Base-by-base conservation (phyloP, 2,329 filamentous ascomycete species). In the Beauveria brongniartii region DNA sequence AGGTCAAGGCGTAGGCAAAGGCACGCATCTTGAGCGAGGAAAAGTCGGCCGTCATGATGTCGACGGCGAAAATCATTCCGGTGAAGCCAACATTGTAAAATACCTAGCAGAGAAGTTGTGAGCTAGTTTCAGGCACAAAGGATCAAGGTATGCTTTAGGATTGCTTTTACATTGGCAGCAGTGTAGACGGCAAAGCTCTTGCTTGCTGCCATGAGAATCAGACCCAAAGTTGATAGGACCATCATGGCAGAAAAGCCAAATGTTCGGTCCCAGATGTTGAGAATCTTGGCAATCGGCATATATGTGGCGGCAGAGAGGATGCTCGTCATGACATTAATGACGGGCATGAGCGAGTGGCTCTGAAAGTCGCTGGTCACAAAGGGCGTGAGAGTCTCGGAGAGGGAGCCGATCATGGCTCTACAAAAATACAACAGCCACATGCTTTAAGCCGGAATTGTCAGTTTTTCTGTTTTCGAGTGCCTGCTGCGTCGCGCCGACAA, bases 151-250 rank as follows among this genome's bases (percentile, higher is more conserved):
- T 34, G 0, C 0, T 12, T 12, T 34, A 26, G 14, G 34, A 5
- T 12, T n/a, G 16, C 18, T 22, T 43, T 44, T 30, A 62, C 55
- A 44, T 59, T 66, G 2, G 68, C 69, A 9, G 69, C 69, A 3
- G 68, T 69, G 58, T 70, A 85, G 1, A 77, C 79, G 41, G 77
- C 72, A 24, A 84, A 73, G 51, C 77, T 77, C 5, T 78, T 73
- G 67, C 78, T 85, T 0, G 75, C 74, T n/a, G 85, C 84, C 74
- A 84, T 84, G 66, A 87, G 74, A 54, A 83, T 75, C 63, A 84
- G 60, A 8, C 76, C 73, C 55, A 80, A 70, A 59, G 77, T 73
- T 60, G 67, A 71, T 40, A 75, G 61, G 4, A 66, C 52, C 14
- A 75, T 63, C 53, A 67, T 69, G 43, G 75, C 55, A 2, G 68